These are phyloP conservation scores for Didymella lethalis DNA, from an alignment of 2,329 filamentous ascomycete genomes.

Conservation along the genomic window DNA sequence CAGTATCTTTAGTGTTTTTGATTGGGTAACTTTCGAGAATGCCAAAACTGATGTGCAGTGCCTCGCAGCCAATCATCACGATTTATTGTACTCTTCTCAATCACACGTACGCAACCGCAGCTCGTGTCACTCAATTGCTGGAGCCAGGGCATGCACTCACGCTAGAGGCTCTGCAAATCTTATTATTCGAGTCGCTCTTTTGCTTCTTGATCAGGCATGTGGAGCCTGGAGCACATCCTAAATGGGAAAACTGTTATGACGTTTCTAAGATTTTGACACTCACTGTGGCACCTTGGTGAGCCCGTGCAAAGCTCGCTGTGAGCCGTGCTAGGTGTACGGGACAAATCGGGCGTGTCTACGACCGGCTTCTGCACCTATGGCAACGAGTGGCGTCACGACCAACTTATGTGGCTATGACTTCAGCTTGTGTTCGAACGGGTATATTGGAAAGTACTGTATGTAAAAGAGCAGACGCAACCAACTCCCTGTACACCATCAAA, in stretches of 20 bases:
- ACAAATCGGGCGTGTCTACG: background rate
- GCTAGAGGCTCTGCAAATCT: background rate
- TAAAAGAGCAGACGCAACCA: slow-evolving; percentile 15
- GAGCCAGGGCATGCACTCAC: slow-evolving; percentile 14
- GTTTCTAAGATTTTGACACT: background rate
- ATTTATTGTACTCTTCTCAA: background rate
- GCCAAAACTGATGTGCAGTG: background rate
- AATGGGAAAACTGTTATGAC: background rate
- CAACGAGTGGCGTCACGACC: background rate
- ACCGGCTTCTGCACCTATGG: background rate
- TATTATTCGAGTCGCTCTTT: background rate
- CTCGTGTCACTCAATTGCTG: slow-evolving; percentile 3
- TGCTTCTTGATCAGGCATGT: slow-evolving; percentile 1
- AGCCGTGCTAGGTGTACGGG: too few species aligned
- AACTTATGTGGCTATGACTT: too few species aligned
- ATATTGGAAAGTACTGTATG: slow-evolving; percentile 20
- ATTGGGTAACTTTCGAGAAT: slow-evolving; percentile 9
- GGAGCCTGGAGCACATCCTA: background rate
- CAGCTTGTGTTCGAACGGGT: slow-evolving; percentile 5
- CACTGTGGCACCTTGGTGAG: background rate
- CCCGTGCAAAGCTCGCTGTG: background rate
- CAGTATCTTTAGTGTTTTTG: background rate
- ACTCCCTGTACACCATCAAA: slow-evolving; percentile 11
- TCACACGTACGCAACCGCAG: slow-evolving; percentile 3
- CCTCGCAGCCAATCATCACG: slow-evolving; percentile 8